Evolutionary conservation across 371 early-diverging fungal species (phyloP).

Genomic region (Rhizopus microsporus): DNA sequence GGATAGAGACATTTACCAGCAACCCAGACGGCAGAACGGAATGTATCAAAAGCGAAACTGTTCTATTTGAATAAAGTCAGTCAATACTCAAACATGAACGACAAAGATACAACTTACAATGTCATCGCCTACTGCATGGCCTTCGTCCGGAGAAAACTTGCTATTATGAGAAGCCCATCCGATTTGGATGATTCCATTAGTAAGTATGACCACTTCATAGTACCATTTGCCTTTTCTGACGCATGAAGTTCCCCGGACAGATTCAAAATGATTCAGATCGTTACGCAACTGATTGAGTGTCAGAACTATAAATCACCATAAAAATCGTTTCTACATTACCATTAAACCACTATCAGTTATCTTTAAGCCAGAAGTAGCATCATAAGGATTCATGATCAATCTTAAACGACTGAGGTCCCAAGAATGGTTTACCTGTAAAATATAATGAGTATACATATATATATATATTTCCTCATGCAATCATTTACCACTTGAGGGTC

Average conservation of each 20-base stretch:
- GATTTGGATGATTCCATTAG: slow-evolving; percentile 65
- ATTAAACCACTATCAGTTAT: slow-evolving; percentile 44
- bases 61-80: slow-evolving; percentile 31
- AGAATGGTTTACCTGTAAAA: slow-evolving; percentile 26
- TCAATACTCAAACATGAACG: neutral
- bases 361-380: slow-evolving; percentile 47
- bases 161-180: slow-evolving; percentile 67
- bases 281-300: slow-evolving; percentile 35
- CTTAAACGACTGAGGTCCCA: slow-evolving; percentile 36
- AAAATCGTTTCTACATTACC: slow-evolving; percentile 16
- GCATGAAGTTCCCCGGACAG: slow-evolving; percentile 44
- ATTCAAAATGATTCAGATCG: slow-evolving; percentile 51
- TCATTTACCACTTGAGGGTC: slow-evolving; percentile 21
- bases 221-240: slow-evolving; percentile 62
- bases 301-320: neutral
- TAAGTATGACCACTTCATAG: slow-evolving; percentile 58
- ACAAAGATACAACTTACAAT: slow-evolving; percentile 32
- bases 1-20: slow-evolving; percentile 48
- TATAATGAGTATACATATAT: neutral
- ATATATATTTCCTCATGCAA: neutral
- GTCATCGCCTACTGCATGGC: slow-evolving; percentile 65
- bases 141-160: slow-evolving; percentile 66
- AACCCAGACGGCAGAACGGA: slow-evolving; percentile 61
- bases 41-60: slow-evolving; percentile 65
- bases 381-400: slow-evolving; percentile 49